These are phyloP conservation scores for Nakaseomyces glabratus DNA, from an alignment of 1,139 yeast species.

Conservation along the genomic window DNA sequence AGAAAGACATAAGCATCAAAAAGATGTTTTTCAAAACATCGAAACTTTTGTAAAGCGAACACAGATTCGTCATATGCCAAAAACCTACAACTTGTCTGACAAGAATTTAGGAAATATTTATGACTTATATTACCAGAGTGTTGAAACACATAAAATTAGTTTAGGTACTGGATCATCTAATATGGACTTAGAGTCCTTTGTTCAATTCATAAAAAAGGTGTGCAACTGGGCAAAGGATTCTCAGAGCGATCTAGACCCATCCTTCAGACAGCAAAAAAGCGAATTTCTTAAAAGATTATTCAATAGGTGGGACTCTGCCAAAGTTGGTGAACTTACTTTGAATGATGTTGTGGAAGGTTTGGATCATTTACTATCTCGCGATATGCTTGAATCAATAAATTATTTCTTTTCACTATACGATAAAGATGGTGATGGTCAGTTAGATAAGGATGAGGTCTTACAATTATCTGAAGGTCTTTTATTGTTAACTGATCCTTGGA, in stretches of 20 bases:
- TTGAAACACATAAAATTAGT: constrained; percentile 57
- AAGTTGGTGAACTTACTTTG: constrained; percentile 50
- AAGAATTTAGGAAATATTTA: constrained; percentile 63
- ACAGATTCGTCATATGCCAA: constrained; percentile 76
- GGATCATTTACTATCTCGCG: constrained; percentile 58
- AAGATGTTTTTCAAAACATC: constrained; percentile 72
- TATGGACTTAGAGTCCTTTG: constrained; percentile 69
- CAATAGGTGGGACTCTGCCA: constrained; percentile 56
- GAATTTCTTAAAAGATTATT: constrained; percentile 59
- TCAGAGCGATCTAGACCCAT: constrained; percentile 33
- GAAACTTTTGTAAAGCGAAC: constrained; percentile 88
- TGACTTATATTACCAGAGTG: constrained; percentile 74
- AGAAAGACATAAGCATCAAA: constrained; percentile 64
- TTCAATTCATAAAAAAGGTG: constrained; percentile 64
- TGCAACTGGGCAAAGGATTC: constrained; percentile 64
- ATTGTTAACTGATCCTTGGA: constrained; percentile 76
- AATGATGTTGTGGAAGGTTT: constrained; percentile 67
- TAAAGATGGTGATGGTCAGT: constrained; percentile 46
- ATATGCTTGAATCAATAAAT: constrained; percentile 70
- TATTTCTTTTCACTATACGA: constrained; percentile 75
- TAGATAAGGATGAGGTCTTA: constrained; percentile 72
- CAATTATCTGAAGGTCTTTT: constrained; percentile 80
- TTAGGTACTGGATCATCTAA: constrained; percentile 61
- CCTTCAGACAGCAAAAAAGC: constrained; percentile 26
- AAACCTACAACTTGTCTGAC: constrained; percentile 49